Percentiles rank a stretch among this genome's conserved stretches.
phyloP scores from a whole-genome alignment of 148 eudicot genomes.

The Rhododendron ferrugineum region DNA sequence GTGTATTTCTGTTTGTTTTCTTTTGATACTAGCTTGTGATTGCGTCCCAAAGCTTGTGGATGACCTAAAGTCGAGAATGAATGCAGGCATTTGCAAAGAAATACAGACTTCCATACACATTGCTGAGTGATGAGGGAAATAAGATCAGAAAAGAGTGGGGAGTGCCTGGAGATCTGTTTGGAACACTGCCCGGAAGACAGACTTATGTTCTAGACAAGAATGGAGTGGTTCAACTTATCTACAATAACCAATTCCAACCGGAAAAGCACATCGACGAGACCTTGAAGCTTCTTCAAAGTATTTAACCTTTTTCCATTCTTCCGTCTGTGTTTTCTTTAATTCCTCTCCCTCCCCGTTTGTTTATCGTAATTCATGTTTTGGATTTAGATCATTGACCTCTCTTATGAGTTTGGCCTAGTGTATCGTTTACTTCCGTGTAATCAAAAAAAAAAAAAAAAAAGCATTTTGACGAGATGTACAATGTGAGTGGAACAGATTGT shows the following conservation, averaged over 20 bases:
- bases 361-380: too few relatives aligned
- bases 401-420: too few relatives aligned
- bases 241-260: constrained; percentile 98
- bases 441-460: too few relatives aligned
- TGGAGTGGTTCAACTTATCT: constrained; percentile 85
- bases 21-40: not conserved
- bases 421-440: too few relatives aligned
- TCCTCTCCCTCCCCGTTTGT: too few relatives aligned
- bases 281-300: constrained; percentile 77
- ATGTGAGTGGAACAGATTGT: too few relatives aligned
- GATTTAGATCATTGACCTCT: too few relatives aligned
- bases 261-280: constrained; percentile 99
- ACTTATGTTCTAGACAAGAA: constrained; percentile 93
- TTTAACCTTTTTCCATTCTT: constrained; percentile 18
- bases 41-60: not conserved
- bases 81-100: constrained; percentile 79
- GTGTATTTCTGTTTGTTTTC: too few relatives aligned
- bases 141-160: constrained; percentile 96
- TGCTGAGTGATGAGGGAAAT: constrained; percentile 90
- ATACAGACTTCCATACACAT: constrained; percentile 84
- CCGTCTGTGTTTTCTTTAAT: not conserved
- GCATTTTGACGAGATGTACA: too few relatives aligned
- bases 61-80: constrained; percentile 9
- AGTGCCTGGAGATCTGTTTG: constrained; percentile 89
- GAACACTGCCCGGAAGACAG: constrained; percentile 88